Conservation (phyloP, 441 rosid genomes). For the Arabidopsis hybrid region DNA sequence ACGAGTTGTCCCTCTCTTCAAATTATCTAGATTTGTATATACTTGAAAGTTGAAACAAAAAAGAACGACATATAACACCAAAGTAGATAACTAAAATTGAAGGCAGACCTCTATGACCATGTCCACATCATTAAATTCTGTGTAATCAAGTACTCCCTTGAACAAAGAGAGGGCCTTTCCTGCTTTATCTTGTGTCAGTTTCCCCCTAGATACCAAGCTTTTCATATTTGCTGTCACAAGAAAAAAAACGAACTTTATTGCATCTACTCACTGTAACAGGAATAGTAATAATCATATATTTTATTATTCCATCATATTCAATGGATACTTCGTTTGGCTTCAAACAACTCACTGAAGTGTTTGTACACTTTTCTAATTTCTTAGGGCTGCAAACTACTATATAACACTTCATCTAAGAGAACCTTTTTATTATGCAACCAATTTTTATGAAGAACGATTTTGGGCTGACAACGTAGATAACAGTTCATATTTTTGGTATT, state of each 20-base stretch:
- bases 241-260: slow-evolving; percentile 25
- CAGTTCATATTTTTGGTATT: slow-evolving; percentile 10
- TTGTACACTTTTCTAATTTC: slow-evolving; percentile 10
- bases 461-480: slow-evolving; percentile 1
- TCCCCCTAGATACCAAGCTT: slow-evolving; percentile 77
- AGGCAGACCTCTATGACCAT: slow-evolving; percentile 90
- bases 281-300: not conserved
- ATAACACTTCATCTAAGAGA: not conserved
- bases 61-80: slow-evolving; percentile 12
- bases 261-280: slow-evolving; percentile 5
- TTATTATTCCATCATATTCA: not conserved
- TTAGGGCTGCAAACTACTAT: not conserved
- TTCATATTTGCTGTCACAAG: slow-evolving; percentile 70
- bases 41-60: slow-evolving; percentile 32
- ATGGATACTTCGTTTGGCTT: slow-evolving; percentile 22
- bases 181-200: slow-evolving; percentile 73
- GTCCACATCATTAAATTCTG: slow-evolving; percentile 88
- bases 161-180: slow-evolving; percentile 80
- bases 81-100: slow-evolving; percentile 15
- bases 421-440: not conserved
- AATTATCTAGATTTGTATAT: slow-evolving; percentile 13
- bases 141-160: slow-evolving; percentile 83
- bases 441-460: not conserved
- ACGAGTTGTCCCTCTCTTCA: slow-evolving; percentile 6
- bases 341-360: slow-evolving; percentile 17